A percentile compares a stretch with the other conserved stretches of the same genome.
Evolutionary conservation across 106 monocot species (phyloP).

Genomic region (Posidonia australis): DNA sequence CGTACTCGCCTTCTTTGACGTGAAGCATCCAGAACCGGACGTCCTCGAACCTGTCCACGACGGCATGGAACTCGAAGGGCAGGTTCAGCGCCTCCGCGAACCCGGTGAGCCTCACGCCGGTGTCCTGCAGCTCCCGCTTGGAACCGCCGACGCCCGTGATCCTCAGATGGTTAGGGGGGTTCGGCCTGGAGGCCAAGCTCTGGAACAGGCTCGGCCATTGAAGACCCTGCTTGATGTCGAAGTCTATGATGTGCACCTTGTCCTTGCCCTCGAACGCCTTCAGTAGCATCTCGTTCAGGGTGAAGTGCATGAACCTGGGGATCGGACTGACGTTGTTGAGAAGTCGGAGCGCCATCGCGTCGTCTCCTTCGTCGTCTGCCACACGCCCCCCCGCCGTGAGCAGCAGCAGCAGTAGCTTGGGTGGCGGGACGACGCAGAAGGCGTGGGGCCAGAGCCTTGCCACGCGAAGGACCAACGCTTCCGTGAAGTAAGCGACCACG

Average conservation of each 20-base stretch:
- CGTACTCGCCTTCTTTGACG: constrained; percentile 62
- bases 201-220: constrained; percentile 76
- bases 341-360: constrained; percentile 35
- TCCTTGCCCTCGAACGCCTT: constrained; percentile 52
- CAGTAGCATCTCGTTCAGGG: constrained; percentile 57
- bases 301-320: constrained; percentile 64
- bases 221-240: constrained; percentile 79
- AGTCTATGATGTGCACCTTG: constrained; percentile 73
- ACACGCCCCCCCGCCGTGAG: too few relatives aligned
- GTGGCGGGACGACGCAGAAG: constrained; percentile 39
- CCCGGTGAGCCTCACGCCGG: constrained; percentile 43
- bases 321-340: constrained; percentile 59
- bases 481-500: constrained; percentile 62
- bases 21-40: constrained; percentile 99
- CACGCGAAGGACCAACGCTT: constrained; percentile 41
- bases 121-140: constrained; percentile 17
- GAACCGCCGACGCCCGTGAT: constrained; percentile 40
- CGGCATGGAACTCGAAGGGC: constrained; percentile 66
- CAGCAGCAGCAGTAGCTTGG: constrained; percentile 12
- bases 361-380: constrained; percentile 16
- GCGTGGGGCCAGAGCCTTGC: constrained; percentile 51
- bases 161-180: constrained; percentile 61
- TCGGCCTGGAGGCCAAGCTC: constrained; percentile 49
- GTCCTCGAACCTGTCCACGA: constrained; percentile 74
- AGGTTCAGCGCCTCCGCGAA: constrained; percentile 48